Evolutionary conservation across 345 rosid species (phyloP).

Genomic region (Nasturtium officinale): DNA sequence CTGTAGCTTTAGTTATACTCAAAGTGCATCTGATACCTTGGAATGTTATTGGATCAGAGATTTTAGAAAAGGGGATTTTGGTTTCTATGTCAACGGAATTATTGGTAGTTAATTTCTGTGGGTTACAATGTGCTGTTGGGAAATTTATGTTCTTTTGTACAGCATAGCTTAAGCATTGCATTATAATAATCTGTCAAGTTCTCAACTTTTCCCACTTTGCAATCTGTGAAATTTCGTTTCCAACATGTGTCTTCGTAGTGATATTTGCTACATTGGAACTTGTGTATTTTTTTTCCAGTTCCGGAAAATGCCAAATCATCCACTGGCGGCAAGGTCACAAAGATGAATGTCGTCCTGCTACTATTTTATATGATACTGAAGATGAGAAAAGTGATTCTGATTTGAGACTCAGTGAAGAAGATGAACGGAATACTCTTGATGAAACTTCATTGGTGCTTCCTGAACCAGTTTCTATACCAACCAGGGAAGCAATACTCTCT

Average conservation of each 20-base stretch:
- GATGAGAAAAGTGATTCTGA: slow-evolving; percentile 48
- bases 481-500: slow-evolving; percentile 40
- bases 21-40: slow-evolving; percentile 22
- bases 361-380: slow-evolving; percentile 30
- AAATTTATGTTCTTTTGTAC: slow-evolving; percentile 8
- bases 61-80: neutral
- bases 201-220: neutral
- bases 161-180: slow-evolving; percentile 21
- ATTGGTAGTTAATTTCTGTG: neutral
- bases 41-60: slow-evolving; percentile 13
- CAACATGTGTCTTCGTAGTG: slow-evolving; percentile 5
- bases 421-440: slow-evolving; percentile 36
- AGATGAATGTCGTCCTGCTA: slow-evolving; percentile 74
- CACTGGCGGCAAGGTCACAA: slow-evolving; percentile 99
- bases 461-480: slow-evolving; percentile 42
- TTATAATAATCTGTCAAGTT: slow-evolving; percentile 8
- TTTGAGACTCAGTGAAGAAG: slow-evolving; percentile 43
- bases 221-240: neutral
- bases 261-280: slow-evolving; percentile 27
- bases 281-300: slow-evolving; percentile 48
- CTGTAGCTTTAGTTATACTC: slow-evolving; percentile 17
- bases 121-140: slow-evolving; percentile 5
- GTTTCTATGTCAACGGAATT: neutral
- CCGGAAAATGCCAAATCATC: slow-evolving; percentile 83
- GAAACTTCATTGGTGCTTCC: slow-evolving; percentile 40